A percentile compares a stretch with the other conserved stretches of the same genome.
phyloP scores from a whole-genome alignment of 2,329 filamentous ascomycete species.

The Metarhizium anisopliae region DNA sequence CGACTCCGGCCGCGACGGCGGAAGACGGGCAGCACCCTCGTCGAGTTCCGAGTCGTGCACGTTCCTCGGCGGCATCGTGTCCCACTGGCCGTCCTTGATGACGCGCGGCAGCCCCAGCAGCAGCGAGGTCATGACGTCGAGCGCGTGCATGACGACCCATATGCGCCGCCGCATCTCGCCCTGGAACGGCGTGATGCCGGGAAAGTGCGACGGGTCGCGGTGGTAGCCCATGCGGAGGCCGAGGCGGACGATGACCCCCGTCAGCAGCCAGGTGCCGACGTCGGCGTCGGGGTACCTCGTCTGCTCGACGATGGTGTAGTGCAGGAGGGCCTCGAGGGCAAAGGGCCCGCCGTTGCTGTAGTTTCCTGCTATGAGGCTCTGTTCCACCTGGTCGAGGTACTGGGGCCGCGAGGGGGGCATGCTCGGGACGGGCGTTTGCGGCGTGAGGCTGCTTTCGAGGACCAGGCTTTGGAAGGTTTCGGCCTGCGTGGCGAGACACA shows the following conservation, averaged over 20 bases:
- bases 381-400: constrained; percentile 21
- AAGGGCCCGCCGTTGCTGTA: constrained; percentile 35
- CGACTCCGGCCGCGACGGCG: constrained; percentile 21
- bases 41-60: constrained; percentile 34
- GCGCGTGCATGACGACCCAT: constrained; percentile 30
- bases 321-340: constrained; percentile 28
- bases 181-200: constrained; percentile 27
- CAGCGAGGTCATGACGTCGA: constrained; percentile 33
- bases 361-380: constrained; percentile 27
- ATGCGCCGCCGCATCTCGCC: constrained; percentile 36
- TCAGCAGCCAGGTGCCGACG: constrained; percentile 24
- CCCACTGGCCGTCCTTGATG: constrained; percentile 28
- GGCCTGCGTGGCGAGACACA: constrained; percentile 25
- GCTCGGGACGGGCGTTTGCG: not conserved
- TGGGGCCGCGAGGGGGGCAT: not conserved
- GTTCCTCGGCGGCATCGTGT: constrained; percentile 34
- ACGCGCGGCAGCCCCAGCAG: constrained; percentile 37
- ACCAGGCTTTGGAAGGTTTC: not conserved
- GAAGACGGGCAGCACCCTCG: constrained; percentile 21
- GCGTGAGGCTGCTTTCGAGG: not conserved
- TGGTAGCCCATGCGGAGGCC: constrained; percentile 34
- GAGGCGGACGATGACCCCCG: constrained; percentile 24
- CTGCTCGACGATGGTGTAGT: constrained; percentile 24
- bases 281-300: constrained; percentile 20
- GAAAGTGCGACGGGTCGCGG: constrained; percentile 32